Evolutionary conservation across 441 rosid genomes (phyloP).

Genomic region (Eruca vesicaria): DNA sequence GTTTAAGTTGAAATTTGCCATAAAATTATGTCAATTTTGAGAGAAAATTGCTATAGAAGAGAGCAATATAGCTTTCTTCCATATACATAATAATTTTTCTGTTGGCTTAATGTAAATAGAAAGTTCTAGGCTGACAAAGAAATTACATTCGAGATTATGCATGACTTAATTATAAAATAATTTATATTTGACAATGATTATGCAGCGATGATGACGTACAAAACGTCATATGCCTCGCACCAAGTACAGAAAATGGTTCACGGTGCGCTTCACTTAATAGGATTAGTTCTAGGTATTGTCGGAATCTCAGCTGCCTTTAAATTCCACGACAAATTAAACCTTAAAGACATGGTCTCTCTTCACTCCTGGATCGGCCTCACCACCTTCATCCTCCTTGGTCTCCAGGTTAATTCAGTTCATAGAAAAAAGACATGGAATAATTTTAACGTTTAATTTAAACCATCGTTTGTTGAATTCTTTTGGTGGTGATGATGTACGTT

Average conservation of each 20-base stretch:
- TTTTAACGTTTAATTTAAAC: not conserved
- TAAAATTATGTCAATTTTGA: no score
- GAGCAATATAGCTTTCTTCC: not conserved
- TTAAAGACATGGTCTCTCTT: conserved; percentile 50
- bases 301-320: conserved; percentile 77
- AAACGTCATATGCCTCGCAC: conserved; percentile 44
- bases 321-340: conserved; percentile 55
- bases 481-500: conserved; percentile 4
- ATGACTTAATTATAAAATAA: not conserved
- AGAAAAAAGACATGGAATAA: no score
- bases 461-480: not conserved
- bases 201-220: conserved; percentile 87
- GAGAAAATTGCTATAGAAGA: no score
- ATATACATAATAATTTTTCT: not conserved
- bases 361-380: conserved; percentile 87
- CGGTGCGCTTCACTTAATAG: conserved; percentile 55
- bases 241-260: conserved; percentile 51
- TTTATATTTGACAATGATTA: not conserved
- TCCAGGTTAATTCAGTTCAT: conserved; percentile 59
- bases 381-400: conserved; percentile 58
- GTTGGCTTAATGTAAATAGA: not conserved
- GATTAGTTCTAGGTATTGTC: conserved; percentile 55
- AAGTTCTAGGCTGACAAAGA: not conserved
- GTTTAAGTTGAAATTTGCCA: no score
- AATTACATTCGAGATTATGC: not conserved